A percentile compares a stretch with the other conserved stretches of the same genome.
Evolutionary conservation across 805 yeast species (phyloP).

Genomic region (Suhomyces prunicola): DNA sequence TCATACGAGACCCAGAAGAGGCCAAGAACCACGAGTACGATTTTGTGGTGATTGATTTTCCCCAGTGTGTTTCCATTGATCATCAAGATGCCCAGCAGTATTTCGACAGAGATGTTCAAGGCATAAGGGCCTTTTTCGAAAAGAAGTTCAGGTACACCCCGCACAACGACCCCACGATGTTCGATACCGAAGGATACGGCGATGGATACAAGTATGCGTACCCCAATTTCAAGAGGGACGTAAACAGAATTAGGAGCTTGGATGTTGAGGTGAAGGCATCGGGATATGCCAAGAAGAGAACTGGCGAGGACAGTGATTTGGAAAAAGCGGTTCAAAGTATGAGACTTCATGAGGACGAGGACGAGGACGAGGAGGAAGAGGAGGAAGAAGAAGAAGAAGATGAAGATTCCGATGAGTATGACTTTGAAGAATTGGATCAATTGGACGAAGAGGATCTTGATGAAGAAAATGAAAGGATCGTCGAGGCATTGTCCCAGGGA

Average conservation of each 20-base stretch:
- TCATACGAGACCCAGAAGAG: slow-evolving; percentile 64
- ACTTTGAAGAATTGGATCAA: slow-evolving; percentile 33
- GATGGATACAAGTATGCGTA: slow-evolving; percentile 73
- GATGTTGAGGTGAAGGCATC: slow-evolving; percentile 92
- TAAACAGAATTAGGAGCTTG: slow-evolving; percentile 60
- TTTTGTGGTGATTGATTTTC: slow-evolving; percentile 94
- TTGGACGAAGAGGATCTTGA: slow-evolving; percentile 33
- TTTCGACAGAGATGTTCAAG: slow-evolving; percentile 90
- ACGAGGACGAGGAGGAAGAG: slow-evolving; percentile 23
- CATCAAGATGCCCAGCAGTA: slow-evolving; percentile 86
- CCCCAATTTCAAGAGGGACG: slow-evolving; percentile 79
- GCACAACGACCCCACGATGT: slow-evolving; percentile 60
- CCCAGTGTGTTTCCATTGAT: slow-evolving; percentile 93
- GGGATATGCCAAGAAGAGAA: slow-evolving; percentile 57
- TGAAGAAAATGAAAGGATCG: slow-evolving; percentile 53
- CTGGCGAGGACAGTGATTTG: slow-evolving; percentile 53
- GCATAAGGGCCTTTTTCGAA: slow-evolving; percentile 79
- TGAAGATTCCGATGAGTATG: slow-evolving; percentile 30
- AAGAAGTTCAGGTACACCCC: slow-evolving; percentile 77
- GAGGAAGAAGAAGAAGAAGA: slow-evolving; percentile 42
- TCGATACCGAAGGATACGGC: slow-evolving; percentile 77
- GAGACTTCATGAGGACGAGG: slow-evolving; percentile 44
- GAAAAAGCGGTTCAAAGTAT: slow-evolving; percentile 72
- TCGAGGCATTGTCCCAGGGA: slow-evolving; percentile 66
- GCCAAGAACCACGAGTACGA: slow-evolving; percentile 52